A percentile compares a stretch with the other conserved stretches of the same genome.
These are phyloP conservation scores for Podosphaera fusca DNA, from an alignment of 2,329 filamentous ascomycete genomes.

Conservation along the genomic window DNA sequence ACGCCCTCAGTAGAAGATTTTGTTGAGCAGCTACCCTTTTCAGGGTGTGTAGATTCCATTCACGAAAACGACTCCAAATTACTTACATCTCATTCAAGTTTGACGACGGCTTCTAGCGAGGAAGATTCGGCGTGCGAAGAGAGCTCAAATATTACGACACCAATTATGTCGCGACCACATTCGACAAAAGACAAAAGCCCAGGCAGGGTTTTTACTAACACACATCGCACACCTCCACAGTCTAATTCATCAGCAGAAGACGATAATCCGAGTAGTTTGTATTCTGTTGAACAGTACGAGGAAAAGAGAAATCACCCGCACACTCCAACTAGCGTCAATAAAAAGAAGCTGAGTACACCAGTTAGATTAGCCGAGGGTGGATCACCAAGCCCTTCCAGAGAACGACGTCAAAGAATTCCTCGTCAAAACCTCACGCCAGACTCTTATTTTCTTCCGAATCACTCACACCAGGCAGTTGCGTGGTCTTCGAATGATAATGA, in stretches of 20 bases:
- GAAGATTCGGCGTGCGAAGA: constrained; percentile 12
- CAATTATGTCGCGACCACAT: constrained; percentile 10
- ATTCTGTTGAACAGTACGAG: constrained; percentile 1
- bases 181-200: constrained; percentile 8
- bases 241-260: neutral
- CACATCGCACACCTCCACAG: too few relatives aligned
- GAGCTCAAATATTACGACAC: constrained; percentile 12
- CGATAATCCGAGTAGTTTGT: too few relatives aligned
- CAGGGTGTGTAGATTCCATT: too few relatives aligned
- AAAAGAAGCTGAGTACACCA: too few relatives aligned
- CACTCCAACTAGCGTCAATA: constrained; percentile 3
- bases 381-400: too few relatives aligned
- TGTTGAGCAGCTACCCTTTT: too few relatives aligned
- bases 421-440: neutral
- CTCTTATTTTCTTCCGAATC: too few relatives aligned
- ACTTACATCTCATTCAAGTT: constrained; percentile 4
- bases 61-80: neutral
- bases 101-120: constrained; percentile 12
- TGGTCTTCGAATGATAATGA: too few relatives aligned
- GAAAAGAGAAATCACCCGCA: constrained; percentile 5
- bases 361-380: too few relatives aligned
- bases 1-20: too few relatives aligned
- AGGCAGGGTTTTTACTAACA: neutral
- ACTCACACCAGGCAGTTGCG: too few relatives aligned
- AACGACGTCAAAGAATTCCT: too few relatives aligned